These are phyloP conservation scores for Ashbya aceris DNA, from an alignment of 1,139 yeast genomes.

Conservation along the genomic window DNA sequence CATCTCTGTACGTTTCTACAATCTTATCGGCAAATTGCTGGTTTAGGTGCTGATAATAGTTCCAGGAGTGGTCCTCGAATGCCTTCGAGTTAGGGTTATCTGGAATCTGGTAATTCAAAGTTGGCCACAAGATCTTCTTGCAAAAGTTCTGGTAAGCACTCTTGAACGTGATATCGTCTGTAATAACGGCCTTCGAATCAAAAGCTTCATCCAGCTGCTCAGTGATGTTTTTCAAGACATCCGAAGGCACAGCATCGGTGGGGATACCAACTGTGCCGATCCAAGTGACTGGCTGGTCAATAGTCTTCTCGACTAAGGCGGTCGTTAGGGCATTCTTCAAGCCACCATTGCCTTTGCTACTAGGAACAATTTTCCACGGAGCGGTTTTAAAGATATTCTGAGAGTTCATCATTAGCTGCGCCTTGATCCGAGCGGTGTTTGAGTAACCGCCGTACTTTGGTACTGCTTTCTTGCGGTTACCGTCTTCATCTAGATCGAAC, in stretches of 20 bases:
- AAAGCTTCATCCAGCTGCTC: constrained; percentile 39
- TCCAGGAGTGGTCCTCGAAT: constrained; percentile 93
- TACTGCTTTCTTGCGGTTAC: constrained; percentile 27
- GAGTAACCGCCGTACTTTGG: constrained; percentile 79
- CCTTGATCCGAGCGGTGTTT: constrained; percentile 33
- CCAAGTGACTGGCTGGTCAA: constrained; percentile 53
- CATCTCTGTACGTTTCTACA: constrained; percentile 53
- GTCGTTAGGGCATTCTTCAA: constrained; percentile 74
- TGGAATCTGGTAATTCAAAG: constrained; percentile 92
- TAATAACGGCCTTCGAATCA: constrained; percentile 57
- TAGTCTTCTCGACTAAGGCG: constrained; percentile 41
- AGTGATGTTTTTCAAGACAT: constrained; percentile 44
- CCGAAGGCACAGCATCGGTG: constrained; percentile 62
- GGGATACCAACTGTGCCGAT: constrained; percentile 90
- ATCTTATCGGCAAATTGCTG: constrained; percentile 73
- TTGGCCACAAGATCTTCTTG: constrained; percentile 93
- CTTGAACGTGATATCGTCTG: constrained; percentile 69
- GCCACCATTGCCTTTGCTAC: constrained; percentile 81
- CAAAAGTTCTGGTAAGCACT: constrained; percentile 89
- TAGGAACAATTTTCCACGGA: constrained; percentile 64
- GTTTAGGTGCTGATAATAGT: constrained; percentile 65
- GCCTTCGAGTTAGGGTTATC: constrained; percentile 92
- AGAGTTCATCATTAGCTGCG: constrained; percentile 36
- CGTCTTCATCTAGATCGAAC: constrained; percentile 6
- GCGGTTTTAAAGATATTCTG: constrained; percentile 57